Base-by-base conservation (phyloP, 2,329 filamentous ascomycete species). In the Beauveria pseudobassiana region DNA sequence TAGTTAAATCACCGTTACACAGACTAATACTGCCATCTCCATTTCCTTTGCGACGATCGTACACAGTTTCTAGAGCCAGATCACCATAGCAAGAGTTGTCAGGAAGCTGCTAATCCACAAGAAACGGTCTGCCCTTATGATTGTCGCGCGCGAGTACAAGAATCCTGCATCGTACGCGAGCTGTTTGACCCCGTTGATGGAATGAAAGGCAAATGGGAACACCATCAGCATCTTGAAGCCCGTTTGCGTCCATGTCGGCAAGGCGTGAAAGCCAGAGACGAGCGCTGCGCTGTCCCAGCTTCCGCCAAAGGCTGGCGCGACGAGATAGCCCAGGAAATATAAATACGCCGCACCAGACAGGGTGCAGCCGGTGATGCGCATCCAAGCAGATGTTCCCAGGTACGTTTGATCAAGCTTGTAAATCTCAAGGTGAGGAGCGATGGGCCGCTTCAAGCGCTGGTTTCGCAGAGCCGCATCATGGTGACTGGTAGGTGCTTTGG, bases 391-490 rank as follows among this genome's bases (percentile, higher is more conserved):
- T 64, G 84, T 85, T 65, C 80, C 79, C 74, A 88, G 85, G 86
- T 86, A 95, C 69, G 89, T 92, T 75, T 95, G 87, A 74, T 88
- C 85, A 62, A 86, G 85, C 71, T 82, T 80, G 84, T 95, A 96
- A 81, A 92, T 90, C 69, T 77, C 71, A 63, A 96, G 82, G 73
- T 95, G 91, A 48, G 91, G 91, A 42, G 89, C 81, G 68, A 93
- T 82, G 70, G 91, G 91, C 63, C 91, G 90, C 69, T 81, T 76
- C 61, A 86, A 80, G 69, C 91, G 90, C 78, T 96, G 91, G 69
- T 83, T 77, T 38, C 50, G 50, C 20, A 53, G 7, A 68, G 83
- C 85, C 18, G 50, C 50, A 18, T 53, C 50, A 16, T 24, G 16
- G 6, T 53, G 16, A 6, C 14, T 20, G 0, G 20, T 14, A 3